phyloP scores from a whole-genome alignment of 2,329 filamentous ascomycete species.

The Nemania diffusa region DNA sequence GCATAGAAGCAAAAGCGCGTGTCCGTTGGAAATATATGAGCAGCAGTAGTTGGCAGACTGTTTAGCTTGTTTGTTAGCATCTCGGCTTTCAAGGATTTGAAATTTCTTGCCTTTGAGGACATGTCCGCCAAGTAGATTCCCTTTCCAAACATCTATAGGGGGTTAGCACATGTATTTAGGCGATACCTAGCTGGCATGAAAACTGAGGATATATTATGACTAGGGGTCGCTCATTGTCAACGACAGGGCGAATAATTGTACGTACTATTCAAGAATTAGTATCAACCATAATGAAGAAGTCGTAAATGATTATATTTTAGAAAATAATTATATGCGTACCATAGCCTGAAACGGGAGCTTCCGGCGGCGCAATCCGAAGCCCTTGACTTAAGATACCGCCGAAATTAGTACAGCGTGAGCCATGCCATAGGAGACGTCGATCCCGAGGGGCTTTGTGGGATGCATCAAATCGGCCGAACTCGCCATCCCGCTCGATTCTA shows the following conservation, averaged over 20 bases:
- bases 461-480: conserved; percentile 73
- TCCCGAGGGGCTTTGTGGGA: conserved; percentile 65
- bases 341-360: conserved; percentile 76
- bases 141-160: conserved; percentile 82
- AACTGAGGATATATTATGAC: neutral
- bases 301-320: neutral
- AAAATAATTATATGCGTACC: conserved; percentile 21
- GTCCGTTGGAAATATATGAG: conserved; percentile 68
- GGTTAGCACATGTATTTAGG: conserved; percentile 16
- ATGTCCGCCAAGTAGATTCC: conserved; percentile 90
- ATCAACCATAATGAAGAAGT: neutral
- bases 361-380: conserved; percentile 86
- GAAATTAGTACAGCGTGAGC: conserved; percentile 84
- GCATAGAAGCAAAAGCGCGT: conserved; percentile 81
- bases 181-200: conserved; percentile 47
- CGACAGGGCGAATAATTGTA: neutral
- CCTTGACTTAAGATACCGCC: conserved; percentile 89
- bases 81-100: neutral
- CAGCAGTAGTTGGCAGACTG: conserved; percentile 79
- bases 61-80: conserved; percentile 27
- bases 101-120: conserved; percentile 68
- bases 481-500: conserved; percentile 80
- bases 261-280: conserved; percentile 29
- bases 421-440: conserved; percentile 86
- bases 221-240: neutral